Percentiles rank a stretch among this genome's conserved stretches.
Evolutionary conservation across 225 moss, liverwort and hornwort species (phyloP).

Genomic region (Lunularia cruciata): DNA sequence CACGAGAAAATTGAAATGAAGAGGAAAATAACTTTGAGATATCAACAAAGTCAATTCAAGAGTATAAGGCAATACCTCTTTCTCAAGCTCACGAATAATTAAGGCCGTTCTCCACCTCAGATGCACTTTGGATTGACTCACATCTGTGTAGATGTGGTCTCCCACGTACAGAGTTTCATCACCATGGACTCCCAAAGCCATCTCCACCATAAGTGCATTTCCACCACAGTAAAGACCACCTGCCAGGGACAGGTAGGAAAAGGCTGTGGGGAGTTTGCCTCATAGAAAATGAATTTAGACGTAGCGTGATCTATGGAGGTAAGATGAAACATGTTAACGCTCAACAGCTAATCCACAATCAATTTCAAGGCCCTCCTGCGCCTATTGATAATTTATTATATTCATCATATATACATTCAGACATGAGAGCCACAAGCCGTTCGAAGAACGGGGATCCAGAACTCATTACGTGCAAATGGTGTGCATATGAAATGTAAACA

Average conservation of each 20-base stretch:
- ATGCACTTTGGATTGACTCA: conserved; percentile 90
- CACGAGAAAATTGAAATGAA: background rate
- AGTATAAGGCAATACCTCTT: conserved; percentile 48
- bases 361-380: no score
- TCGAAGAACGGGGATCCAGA: no score
- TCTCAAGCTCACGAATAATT: conserved; percentile 84
- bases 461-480: no score
- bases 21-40: background rate
- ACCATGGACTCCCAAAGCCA: conserved; percentile 86
- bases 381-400: no score
- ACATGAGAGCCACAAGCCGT: no score
- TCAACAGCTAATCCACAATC: no score
- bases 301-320: no score
- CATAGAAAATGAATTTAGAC: no score
- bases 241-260: conserved; percentile 18
- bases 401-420: no score
- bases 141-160: conserved; percentile 92
- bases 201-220: conserved; percentile 86
- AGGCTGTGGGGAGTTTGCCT: no score
- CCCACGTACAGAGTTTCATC: conserved; percentile 92
- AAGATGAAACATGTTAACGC: no score
- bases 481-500: no score
- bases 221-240: conserved; percentile 93
- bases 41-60: background rate
- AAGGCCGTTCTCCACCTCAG: conserved; percentile 88